phyloP scores from a whole-genome alignment of 2,329 filamentous ascomycete species.

The Didymella glomerata region DNA sequence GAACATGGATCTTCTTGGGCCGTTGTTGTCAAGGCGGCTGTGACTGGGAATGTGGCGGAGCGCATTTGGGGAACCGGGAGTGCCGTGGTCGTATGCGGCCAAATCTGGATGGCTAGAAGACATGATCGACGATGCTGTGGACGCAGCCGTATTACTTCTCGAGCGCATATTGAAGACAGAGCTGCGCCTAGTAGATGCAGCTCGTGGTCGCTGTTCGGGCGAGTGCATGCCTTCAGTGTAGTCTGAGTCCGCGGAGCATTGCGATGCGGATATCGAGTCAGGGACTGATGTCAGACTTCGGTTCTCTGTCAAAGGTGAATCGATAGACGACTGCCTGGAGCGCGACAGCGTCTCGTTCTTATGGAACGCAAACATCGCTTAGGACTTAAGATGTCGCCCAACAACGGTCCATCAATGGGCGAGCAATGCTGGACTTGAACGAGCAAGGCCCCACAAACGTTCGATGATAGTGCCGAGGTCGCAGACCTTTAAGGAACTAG shows the following conservation, averaged over 20 bases:
- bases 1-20: constrained; percentile 43
- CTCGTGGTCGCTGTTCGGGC: constrained; percentile 40
- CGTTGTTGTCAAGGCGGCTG: constrained; percentile 34
- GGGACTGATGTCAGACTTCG: constrained; percentile 33
- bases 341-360: constrained; percentile 42
- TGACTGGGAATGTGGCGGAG: constrained; percentile 32
- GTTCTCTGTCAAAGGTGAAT: constrained; percentile 37
- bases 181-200: constrained; percentile 37
- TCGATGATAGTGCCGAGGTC: constrained; percentile 21
- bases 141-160: constrained; percentile 50
- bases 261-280: constrained; percentile 36
- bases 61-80: constrained; percentile 38
- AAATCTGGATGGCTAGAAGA: constrained; percentile 37
- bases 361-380: constrained; percentile 50
- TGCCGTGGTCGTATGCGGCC: constrained; percentile 22
- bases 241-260: constrained; percentile 35
- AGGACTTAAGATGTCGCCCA: constrained; percentile 18
- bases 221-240: constrained; percentile 42
- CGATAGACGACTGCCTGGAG: constrained; percentile 48
- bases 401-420: constrained; percentile 32
- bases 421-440: constrained; percentile 33
- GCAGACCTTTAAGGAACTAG: constrained; percentile 40
- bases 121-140: constrained; percentile 42
- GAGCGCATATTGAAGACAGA: constrained; percentile 51
- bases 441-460: constrained; percentile 39